Evolutionary conservation across 495 filamentous ascomycete genomes (phyloP).

Genomic region (Penicillium lagena): DNA sequence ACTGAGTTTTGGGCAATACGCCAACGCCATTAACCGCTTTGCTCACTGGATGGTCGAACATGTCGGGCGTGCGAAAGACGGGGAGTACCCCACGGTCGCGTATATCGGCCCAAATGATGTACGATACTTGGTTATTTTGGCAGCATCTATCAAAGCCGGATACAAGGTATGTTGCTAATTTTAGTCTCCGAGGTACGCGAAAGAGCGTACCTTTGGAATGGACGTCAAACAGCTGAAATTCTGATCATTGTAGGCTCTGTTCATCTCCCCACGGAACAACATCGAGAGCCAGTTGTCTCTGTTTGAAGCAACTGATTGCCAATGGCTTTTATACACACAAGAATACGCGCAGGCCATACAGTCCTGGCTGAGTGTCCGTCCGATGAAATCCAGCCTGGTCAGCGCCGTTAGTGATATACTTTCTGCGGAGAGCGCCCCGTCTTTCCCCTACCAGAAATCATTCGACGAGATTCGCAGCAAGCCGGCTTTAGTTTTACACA

Average conservation of each 20-base stretch:
- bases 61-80: constrained; percentile 13
- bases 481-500: constrained; percentile 31
- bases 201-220: no score
- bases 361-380: constrained; percentile 5
- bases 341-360: constrained; percentile 12
- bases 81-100: constrained; percentile 21
- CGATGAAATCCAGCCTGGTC: no score
- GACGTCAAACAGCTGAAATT: no score
- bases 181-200: no score
- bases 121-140: constrained; percentile 28
- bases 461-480: constrained; percentile 21
- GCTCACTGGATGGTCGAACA: constrained; percentile 30
- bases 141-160: constrained; percentile 28
- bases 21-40: constrained; percentile 34
- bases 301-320: constrained; percentile 25
- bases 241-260: constrained; percentile 5
- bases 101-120: constrained; percentile 34
- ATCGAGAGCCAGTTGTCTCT: constrained; percentile 30
- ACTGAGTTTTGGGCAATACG: background rate
- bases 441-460: constrained; percentile 22
- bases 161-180: constrained; percentile 2
- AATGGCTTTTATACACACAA: constrained; percentile 16
- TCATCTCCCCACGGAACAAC: constrained; percentile 34
- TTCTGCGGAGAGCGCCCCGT: constrained; percentile 9
- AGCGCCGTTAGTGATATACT: constrained; percentile 4